Percentiles rank a stretch among this genome's conserved stretches.
Conservation (phyloP, 306 rosid genomes). For the Dryas alaskensis region DNA sequence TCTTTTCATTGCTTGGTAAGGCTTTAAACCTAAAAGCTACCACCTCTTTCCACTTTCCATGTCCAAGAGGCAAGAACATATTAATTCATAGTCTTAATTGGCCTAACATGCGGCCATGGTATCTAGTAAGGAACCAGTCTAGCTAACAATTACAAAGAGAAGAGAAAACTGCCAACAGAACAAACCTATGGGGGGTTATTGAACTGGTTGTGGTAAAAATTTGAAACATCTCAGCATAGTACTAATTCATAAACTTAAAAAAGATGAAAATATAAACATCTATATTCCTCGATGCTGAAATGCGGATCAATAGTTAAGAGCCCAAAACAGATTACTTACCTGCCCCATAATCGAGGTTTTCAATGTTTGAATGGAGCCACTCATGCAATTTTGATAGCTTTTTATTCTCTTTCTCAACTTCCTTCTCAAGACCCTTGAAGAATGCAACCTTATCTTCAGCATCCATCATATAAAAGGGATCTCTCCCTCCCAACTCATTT, state of each 20-base stretch:
- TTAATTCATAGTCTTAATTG: neutral
- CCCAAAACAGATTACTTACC: constrained; percentile 49
- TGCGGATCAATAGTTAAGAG: constrained; percentile 17
- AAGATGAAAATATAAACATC: neutral
- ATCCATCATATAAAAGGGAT: constrained; percentile 69
- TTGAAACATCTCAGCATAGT: neutral
- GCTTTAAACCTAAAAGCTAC: constrained; percentile 1
- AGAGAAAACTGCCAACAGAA: neutral
- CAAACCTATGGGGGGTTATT: neutral
- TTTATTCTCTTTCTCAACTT: constrained; percentile 69
- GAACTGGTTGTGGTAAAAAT: neutral
- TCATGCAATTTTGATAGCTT: constrained; percentile 68
- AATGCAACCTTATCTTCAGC: constrained; percentile 65
- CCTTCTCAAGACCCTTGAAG: constrained; percentile 79
- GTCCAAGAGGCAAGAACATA: neutral
- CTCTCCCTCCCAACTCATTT: constrained; percentile 70
- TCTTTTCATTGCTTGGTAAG: neutral
- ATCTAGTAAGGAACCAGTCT: constrained; percentile 6
- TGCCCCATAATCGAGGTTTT: constrained; percentile 86
- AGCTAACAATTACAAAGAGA: neutral
- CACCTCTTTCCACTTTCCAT: neutral
- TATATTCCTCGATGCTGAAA: constrained; percentile 12
- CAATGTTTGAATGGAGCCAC: constrained; percentile 86
- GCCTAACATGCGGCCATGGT: neutral
- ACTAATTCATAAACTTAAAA: neutral